phyloP scores from a whole-genome alignment of 108 stramenopile genomes.

The Cyclotella baltica region DNA sequence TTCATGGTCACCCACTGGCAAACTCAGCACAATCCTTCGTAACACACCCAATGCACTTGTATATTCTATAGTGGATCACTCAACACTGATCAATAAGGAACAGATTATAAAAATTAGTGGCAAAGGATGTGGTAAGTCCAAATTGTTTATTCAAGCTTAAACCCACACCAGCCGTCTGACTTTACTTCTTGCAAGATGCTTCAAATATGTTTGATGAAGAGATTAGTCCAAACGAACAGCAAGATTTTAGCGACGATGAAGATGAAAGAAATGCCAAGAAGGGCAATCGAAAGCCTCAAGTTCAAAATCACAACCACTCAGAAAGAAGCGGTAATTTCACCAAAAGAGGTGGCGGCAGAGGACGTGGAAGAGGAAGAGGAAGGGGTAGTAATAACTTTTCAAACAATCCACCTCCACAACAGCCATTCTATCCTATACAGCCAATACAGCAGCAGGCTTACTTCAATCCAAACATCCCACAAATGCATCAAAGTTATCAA shows the following conservation, averaged over 20 bases:
- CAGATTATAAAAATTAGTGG: conserved; percentile 65
- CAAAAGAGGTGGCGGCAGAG: conserved; percentile 13
- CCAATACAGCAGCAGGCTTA: conserved; percentile 9
- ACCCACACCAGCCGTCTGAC: not conserved
- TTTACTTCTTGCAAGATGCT: conserved; percentile 58
- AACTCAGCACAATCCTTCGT: conserved; percentile 57
- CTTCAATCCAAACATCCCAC: conserved; percentile 15
- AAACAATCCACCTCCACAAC: conserved; percentile 5
- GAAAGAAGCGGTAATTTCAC: conserved; percentile 14
- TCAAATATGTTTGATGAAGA: conserved; percentile 91
- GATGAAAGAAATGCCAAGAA: conserved; percentile 75
- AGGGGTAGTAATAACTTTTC: conserved; percentile 16
- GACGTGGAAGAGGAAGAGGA: conserved; percentile 23
- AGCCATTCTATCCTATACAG: conserved; percentile 14
- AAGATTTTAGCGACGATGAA: conserved; percentile 85
- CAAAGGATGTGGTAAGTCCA: conserved; percentile 72
- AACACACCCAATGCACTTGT: conserved; percentile 47
- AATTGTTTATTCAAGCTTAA: not conserved
- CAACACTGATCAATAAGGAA: conserved; percentile 71
- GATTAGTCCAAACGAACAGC: conserved; percentile 66
- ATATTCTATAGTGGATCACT: conserved; percentile 68
- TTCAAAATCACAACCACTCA: not conserved
- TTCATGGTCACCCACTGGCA: conserved; percentile 70
- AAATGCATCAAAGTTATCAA: not conserved
- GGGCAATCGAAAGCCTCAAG: conserved; percentile 34